Evolutionary conservation across 805 yeast genomes (phyloP), one percentile per base, ranked within the genome.

Genomic region (Novakomyces olei): DNA sequence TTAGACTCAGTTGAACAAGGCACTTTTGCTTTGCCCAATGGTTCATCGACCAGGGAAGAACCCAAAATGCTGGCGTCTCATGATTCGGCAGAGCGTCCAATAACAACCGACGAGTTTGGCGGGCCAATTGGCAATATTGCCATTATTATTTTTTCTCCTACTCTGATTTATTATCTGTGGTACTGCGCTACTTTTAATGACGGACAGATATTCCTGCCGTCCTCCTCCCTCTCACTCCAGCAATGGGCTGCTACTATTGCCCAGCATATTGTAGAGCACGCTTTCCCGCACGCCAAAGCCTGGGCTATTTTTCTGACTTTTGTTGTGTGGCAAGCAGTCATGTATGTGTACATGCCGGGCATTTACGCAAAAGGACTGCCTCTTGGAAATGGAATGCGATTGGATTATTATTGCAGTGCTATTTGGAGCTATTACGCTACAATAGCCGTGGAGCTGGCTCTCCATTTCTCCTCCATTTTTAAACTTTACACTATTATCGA

Each of bases 91-190:
- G 10, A 26, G 9, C 4, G 15, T 26, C 16, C 14, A 26, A 26
- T 16, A 2, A 9, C 14, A 26, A 1, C 8, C 27, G 5, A 16
- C n/a, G 96, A 88, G 44, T 88, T 85, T 48, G 98, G 98, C 33
- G 96, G 96, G 0, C 74, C 91, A 17, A 53, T 61, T 5, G 98
- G 98, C 36, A 93, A 80, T 31, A 36, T 72, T 15, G 85, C 83
- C 5, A 85, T 88, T 96, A 68, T 85, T 72, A 49, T 68, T 29
- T 92, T 92, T 3, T 88, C 88, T 58, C 98, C 98, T 5, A 48
- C 73, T 30, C 61, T 88, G 47, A 88, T 88, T 98, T 79, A 74
- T 63, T 88, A 88, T 56, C 75, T 88, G 88, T 85, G 93, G 91
- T 71, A 85, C 34, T 65, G 80, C 45, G 85, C 88, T 33, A 66